These are phyloP conservation scores for Corynespora cassiicola DNA, from an alignment of 2,329 filamentous ascomycete genomes.

Conservation along the genomic window DNA sequence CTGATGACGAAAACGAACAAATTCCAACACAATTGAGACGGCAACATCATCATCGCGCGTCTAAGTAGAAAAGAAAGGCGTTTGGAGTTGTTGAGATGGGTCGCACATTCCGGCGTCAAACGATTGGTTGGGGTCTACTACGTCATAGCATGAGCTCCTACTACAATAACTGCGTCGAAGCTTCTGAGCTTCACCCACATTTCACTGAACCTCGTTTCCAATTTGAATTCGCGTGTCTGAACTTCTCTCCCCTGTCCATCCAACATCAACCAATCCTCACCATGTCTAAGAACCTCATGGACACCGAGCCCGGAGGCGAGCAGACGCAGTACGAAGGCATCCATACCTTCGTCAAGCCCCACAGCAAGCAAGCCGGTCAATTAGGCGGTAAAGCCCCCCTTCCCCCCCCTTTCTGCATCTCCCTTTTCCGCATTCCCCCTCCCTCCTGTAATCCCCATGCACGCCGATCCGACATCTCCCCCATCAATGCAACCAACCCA, in stretches of 20 bases:
- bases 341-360: constrained; percentile 56
- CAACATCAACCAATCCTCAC: no score
- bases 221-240: no score
- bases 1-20: background rate
- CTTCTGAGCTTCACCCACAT: constrained; percentile 4
- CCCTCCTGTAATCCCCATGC: constrained; percentile 1
- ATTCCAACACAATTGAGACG: background rate
- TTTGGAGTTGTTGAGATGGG: constrained; percentile 23
- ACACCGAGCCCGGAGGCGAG: constrained; percentile 66
- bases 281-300: constrained; percentile 64
- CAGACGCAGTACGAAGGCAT: constrained; percentile 67
- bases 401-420: constrained; percentile 1
- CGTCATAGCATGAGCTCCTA: constrained; percentile 12
- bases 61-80: constrained; percentile 18
- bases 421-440: background rate
- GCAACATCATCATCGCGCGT: constrained; percentile 1
- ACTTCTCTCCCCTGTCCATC: no score
- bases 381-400: constrained; percentile 54
- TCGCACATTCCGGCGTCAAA: constrained; percentile 10
- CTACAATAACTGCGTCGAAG: background rate
- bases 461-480: constrained; percentile 1
- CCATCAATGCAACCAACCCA: background rate
- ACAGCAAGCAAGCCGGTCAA: constrained; percentile 63
- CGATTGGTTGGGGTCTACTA: constrained; percentile 11
- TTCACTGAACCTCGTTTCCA: background rate